Conservation (phyloP, 768 basidiomycete species). For the Tulasnella sp. region DNA sequence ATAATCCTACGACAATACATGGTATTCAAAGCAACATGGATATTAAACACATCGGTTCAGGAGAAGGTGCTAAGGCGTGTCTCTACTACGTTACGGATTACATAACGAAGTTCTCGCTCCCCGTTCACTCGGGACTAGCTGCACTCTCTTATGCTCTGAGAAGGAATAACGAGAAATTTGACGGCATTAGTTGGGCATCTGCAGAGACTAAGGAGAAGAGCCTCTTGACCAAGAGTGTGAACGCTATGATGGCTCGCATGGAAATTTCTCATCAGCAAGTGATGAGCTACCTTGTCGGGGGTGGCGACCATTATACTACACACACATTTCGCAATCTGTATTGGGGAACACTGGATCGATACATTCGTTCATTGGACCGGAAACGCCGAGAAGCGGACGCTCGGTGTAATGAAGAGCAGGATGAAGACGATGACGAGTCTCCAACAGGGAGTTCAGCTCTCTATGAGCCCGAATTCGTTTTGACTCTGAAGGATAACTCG, state of each 20-base stretch:
- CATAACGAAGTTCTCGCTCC: conserved; percentile 52
- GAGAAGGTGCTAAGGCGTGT: conserved; percentile 49
- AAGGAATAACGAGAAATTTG: conserved; percentile 41
- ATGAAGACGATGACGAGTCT: conserved; percentile 13
- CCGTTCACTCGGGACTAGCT: conserved; percentile 49
- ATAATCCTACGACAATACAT: conserved; percentile 49
- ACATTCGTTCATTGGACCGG: conserved; percentile 32
- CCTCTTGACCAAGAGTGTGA: conserved; percentile 48
- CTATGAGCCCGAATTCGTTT: neutral
- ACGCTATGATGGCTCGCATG: conserved; percentile 47
- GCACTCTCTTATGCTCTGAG: conserved; percentile 46
- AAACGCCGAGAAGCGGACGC: too few relatives aligned
- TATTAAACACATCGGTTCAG: conserved; percentile 53
- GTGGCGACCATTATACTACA: conserved; percentile 47
- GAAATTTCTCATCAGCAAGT: conserved; percentile 51
- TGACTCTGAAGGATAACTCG: neutral
- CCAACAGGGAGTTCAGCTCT: conserved; percentile 4
- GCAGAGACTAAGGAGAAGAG: conserved; percentile 41
- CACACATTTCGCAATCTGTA: conserved; percentile 46
- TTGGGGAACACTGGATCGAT: conserved; percentile 46
- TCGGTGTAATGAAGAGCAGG: conserved; percentile 28
- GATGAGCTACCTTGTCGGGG: conserved; percentile 45
- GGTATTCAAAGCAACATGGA: conserved; percentile 53
- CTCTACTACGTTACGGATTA: conserved; percentile 56
- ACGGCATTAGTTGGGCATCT: conserved; percentile 37